phyloP scores from a whole-genome alignment of 805 yeast genomes.

The Yamadazyma nakazawae region DNA sequence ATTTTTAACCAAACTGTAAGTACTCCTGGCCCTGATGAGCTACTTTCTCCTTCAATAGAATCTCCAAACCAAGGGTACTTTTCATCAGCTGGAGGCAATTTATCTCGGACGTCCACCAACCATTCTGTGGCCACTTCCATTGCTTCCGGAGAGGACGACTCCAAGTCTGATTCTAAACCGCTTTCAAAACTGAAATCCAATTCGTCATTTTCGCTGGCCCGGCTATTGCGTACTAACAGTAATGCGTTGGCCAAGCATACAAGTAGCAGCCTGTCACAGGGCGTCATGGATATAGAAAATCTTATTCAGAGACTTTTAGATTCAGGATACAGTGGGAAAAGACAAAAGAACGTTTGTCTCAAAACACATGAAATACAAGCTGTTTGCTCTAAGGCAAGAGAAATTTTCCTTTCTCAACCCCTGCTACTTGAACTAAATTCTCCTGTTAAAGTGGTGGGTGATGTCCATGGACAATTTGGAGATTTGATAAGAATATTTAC shows the following conservation, averaged over 20 bases:
- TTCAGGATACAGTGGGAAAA: conserved; percentile 93
- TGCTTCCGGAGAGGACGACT: conserved; percentile 3
- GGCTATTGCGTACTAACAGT: conserved; percentile 11
- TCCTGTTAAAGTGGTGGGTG: conserved; percentile 86
- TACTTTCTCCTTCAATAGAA: not conserved
- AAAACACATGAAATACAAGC: conserved; percentile 86
- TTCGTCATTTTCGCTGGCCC: conserved; percentile 12
- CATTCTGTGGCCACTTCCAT: conserved; percentile 11
- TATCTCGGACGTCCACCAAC: conserved; percentile 17
- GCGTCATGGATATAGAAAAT: conserved; percentile 66
- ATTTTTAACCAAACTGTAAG: not conserved
- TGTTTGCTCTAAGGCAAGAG: conserved; percentile 84
- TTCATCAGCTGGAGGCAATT: not conserved
- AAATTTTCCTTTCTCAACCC: conserved; percentile 87
- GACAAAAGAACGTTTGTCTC: conserved; percentile 84
- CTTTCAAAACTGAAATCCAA: conserved; percentile 14
- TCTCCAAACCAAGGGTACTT: not conserved
- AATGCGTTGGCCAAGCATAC: conserved; percentile 7
- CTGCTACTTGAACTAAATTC: conserved; percentile 81
- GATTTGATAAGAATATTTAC: conserved; percentile 89
- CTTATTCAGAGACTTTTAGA: conserved; percentile 86
- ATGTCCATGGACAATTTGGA: conserved; percentile 94
- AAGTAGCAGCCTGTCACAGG: conserved; percentile 11
- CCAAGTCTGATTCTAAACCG: conserved; percentile 10
- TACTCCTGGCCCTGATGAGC: not conserved